Evolutionary conservation across 352 stramenopile genomes (phyloP).

Genomic region (Globisporangium recalcitrans): DNA sequence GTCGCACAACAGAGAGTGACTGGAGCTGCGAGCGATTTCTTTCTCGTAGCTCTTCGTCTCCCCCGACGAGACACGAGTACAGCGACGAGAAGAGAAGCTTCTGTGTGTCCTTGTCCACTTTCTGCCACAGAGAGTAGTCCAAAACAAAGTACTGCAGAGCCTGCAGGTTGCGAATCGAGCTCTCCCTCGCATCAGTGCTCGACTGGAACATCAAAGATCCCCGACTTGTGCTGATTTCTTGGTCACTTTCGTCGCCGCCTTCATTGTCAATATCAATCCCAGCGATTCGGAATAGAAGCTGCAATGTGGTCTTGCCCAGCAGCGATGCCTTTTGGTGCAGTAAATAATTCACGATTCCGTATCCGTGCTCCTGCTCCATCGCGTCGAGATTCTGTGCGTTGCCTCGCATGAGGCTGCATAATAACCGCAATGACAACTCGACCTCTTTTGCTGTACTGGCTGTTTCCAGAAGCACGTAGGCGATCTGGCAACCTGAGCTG

Average conservation of each 20-base stretch:
- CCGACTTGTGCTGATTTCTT: background rate
- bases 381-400: conserved; percentile 40
- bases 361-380: conserved; percentile 71
- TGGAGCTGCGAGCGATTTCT: conserved; percentile 59
- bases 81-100: conserved; percentile 58
- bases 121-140: conserved; percentile 68
- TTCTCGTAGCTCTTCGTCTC: conserved; percentile 41
- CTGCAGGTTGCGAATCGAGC: conserved; percentile 52
- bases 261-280: conserved; percentile 38
- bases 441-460: conserved; percentile 34
- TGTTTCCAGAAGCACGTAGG: conserved; percentile 47
- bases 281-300: conserved; percentile 47
- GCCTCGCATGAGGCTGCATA: conserved; percentile 29
- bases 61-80: conserved; percentile 51
- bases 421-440: conserved; percentile 39
- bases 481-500: conserved; percentile 46
- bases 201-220: conserved; percentile 1
- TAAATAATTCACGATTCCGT: conserved; percentile 64
- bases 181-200: conserved; percentile 15
- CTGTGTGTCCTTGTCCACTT: conserved; percentile 29
- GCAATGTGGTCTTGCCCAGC: conserved; percentile 30
- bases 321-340: conserved; percentile 51
- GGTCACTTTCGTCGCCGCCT: background rate
- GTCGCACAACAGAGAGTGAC: conserved; percentile 53
- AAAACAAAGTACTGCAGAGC: conserved; percentile 69